A percentile compares a stretch with the other conserved stretches of the same genome.
These are phyloP conservation scores for Lentinus brumalis DNA, from an alignment of 768 basidiomycete species.

Conservation along the genomic window DNA sequence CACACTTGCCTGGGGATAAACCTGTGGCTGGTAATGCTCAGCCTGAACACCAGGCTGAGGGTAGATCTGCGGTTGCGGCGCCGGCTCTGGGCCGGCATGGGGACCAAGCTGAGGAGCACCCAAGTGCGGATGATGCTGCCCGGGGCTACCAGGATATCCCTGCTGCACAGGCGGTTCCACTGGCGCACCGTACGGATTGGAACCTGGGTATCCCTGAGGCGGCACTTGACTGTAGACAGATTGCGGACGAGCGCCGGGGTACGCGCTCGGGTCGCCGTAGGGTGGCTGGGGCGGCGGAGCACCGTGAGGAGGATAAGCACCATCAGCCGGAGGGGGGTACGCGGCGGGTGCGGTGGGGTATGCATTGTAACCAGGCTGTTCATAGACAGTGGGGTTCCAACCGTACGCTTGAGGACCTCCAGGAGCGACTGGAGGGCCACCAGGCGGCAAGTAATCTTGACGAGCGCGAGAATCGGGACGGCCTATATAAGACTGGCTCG, in stretches of 20 bases:
- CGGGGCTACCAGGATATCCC: conserved; percentile 14
- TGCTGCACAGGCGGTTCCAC: conserved; percentile 16
- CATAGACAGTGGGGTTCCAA: conserved; percentile 52
- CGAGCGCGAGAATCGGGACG: conserved; percentile 37
- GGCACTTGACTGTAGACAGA: conserved; percentile 29
- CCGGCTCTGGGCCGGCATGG: conserved; percentile 23
- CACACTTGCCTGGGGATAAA: conserved; percentile 30
- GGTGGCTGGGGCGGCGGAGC: conserved; percentile 12
- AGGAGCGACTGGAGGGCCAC: conserved; percentile 33
- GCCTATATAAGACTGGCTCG: conserved; percentile 27
- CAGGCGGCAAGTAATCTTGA: conserved; percentile 30
- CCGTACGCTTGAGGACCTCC: conserved; percentile 47
- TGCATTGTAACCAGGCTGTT: conserved; percentile 45
- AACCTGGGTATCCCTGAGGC: conserved; percentile 25
- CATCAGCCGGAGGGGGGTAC: conserved; percentile 32
- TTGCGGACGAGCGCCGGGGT: conserved; percentile 26
- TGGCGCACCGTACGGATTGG: conserved; percentile 25
- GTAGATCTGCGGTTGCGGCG: conserved; percentile 30
- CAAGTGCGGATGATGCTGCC: neutral
- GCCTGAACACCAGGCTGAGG: conserved; percentile 26
- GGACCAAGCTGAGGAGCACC: conserved; percentile 1
- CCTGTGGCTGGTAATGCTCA: conserved; percentile 29
- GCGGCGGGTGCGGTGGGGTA: conserved; percentile 36
- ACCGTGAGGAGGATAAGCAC: conserved; percentile 27
- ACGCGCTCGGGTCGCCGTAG: conserved; percentile 28